phyloP scores from a whole-genome alignment of 1,284 basidiomycete genomes.

The Coriolopsis trogii region DNA sequence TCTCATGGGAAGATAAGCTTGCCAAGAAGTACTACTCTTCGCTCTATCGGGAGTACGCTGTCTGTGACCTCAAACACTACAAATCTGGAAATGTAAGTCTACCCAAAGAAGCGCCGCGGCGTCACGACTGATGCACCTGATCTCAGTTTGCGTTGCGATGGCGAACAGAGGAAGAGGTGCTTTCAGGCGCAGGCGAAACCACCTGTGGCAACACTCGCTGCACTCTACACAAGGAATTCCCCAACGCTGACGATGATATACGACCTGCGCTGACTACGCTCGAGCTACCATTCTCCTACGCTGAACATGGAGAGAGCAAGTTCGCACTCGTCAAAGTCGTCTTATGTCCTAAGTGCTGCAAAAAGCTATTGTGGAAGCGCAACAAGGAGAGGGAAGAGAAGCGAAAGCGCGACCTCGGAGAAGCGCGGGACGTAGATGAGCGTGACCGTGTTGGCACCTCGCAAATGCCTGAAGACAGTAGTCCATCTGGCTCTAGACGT shows the following conservation, averaged over 20 bases:
- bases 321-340: conserved; percentile 89
- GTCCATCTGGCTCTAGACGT: neutral
- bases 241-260: conserved; percentile 30
- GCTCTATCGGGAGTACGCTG: conserved; percentile 88
- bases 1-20: conserved; percentile 78
- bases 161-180: conserved; percentile 88
- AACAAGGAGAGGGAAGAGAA: conserved; percentile 59
- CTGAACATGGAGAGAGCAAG: conserved; percentile 75
- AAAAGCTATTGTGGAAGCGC: conserved; percentile 87
- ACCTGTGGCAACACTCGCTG: conserved; percentile 91
- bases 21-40: conserved; percentile 86
- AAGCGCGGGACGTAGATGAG: neutral
- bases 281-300: conserved; percentile 88
- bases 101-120: neutral
- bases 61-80: conserved; percentile 94
- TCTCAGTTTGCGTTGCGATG: conserved; percentile 83
- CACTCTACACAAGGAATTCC: conserved; percentile 53
- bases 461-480: neutral
- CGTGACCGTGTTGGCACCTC: neutral
- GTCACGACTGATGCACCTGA: neutral
- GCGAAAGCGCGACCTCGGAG: neutral
- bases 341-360: conserved; percentile 74
- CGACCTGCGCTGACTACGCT: conserved; percentile 60
- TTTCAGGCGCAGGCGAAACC: conserved; percentile 80
- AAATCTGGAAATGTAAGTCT: conserved; percentile 80